Evolutionary conservation across 768 basidiomycete species (phyloP).

Genomic region (Hirschioporus abietinus): DNA sequence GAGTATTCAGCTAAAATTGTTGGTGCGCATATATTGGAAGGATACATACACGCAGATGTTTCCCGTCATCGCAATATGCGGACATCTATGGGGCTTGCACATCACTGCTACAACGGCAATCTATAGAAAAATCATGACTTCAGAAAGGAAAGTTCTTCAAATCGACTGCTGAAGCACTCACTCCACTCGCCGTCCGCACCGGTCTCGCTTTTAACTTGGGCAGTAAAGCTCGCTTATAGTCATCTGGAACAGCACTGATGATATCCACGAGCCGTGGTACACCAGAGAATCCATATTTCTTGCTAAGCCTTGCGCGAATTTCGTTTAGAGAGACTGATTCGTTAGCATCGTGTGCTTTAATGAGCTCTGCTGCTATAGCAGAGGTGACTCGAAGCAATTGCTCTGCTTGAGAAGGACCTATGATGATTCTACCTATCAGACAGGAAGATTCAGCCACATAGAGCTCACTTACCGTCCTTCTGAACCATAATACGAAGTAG

Average conservation of each 20-base stretch:
- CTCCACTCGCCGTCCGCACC: constrained; percentile 94
- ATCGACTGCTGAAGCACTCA: constrained; percentile 32
- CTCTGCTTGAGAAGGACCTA: constrained; percentile 86
- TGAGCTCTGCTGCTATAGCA: constrained; percentile 91
- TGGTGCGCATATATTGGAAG: background rate
- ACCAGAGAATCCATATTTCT: constrained; percentile 81
- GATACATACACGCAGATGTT: constrained; percentile 92
- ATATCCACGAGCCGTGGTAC: constrained; percentile 95
- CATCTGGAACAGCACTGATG: constrained; percentile 96
- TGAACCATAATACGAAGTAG: background rate
- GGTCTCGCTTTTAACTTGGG: constrained; percentile 91
- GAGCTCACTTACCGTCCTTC: too few species aligned
- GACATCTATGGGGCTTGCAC: constrained; percentile 99
- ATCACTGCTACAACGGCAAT: constrained; percentile 99
- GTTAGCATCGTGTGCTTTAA: constrained; percentile 78
- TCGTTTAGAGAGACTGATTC: constrained; percentile 81
- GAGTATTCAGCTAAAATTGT: constrained; percentile 5
- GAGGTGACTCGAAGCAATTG: constrained; percentile 85
- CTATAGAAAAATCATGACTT: constrained; percentile 32
- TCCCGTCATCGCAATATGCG: constrained; percentile 99
- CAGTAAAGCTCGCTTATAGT: constrained; percentile 87
- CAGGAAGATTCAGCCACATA: too few species aligned
- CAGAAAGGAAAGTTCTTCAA: background rate
- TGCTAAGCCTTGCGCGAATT: constrained; percentile 81
- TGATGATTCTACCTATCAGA: background rate